Evolutionary conservation across 345 rosid species (phyloP).

Genomic region (Acer negundo): DNA sequence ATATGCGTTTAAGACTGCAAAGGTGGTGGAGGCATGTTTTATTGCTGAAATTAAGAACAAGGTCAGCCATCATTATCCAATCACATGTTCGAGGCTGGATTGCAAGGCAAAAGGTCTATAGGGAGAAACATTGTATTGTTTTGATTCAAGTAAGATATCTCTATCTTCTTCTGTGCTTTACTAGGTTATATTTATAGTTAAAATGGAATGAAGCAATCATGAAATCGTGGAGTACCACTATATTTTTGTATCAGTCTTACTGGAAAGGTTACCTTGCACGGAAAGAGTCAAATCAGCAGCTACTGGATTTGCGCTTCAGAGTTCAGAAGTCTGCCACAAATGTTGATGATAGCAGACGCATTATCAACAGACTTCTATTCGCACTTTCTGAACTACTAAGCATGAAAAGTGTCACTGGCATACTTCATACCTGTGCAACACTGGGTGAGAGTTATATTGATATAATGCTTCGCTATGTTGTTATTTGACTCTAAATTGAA

Average conservation of each 20-base stretch:
- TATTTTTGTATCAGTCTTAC: slow-evolving; percentile 47
- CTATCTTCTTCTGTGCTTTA: neutral
- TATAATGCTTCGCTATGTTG: neutral
- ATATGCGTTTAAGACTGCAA: slow-evolving; percentile 68
- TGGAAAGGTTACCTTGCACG: slow-evolving; percentile 85
- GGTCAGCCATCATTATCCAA: slow-evolving; percentile 61
- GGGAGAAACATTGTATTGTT: slow-evolving; percentile 45
- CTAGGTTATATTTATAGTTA: neutral
- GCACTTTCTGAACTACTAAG: slow-evolving; percentile 77
- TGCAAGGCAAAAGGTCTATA: slow-evolving; percentile 49
- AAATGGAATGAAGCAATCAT: neutral
- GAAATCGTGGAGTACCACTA: neutral
- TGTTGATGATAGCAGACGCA: slow-evolving; percentile 76
- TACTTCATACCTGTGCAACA: slow-evolving; percentile 81
- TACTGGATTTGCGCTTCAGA: slow-evolving; percentile 63
- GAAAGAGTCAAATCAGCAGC: slow-evolving; percentile 62
- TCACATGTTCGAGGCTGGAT: slow-evolving; percentile 58
- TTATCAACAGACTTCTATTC: slow-evolving; percentile 72
- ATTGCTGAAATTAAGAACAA: slow-evolving; percentile 44
- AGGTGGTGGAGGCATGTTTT: slow-evolving; percentile 78
- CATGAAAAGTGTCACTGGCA: slow-evolving; percentile 74
- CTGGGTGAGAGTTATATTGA: slow-evolving; percentile 49
- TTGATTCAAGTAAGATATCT: slow-evolving; percentile 69
- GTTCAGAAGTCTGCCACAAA: slow-evolving; percentile 70
- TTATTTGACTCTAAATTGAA: neutral